These are phyloP conservation scores for Tylopilus vinaceipallidus DNA, from an alignment of 768 basidiomycete species.

Conservation along the genomic window DNA sequence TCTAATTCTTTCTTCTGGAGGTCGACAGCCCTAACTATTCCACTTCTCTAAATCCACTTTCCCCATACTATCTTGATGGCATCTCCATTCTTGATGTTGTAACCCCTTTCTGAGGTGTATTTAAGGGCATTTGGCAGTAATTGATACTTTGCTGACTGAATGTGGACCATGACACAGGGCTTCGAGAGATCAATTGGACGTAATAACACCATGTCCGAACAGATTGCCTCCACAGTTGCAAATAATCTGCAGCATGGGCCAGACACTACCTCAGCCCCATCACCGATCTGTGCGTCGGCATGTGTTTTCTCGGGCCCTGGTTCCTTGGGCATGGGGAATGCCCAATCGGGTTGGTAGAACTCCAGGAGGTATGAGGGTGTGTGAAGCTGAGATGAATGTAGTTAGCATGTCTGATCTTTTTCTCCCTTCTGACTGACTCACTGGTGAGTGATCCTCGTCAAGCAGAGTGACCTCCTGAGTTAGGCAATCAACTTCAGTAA, in stretches of 20 bases:
- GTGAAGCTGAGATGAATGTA: not conserved
- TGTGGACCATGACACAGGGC: not conserved
- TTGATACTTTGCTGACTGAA: not conserved
- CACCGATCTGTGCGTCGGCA: not conserved
- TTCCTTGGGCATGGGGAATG: not conserved
- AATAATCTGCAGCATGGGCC: not conserved
- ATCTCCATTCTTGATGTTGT: conserved; percentile 1
- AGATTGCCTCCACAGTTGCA: not conserved
- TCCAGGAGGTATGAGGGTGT: not conserved
- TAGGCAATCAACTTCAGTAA: not conserved
- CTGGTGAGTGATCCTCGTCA: not conserved
- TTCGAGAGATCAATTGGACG: not conserved
- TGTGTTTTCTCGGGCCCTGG: not conserved
- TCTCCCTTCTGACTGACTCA: too few species aligned
- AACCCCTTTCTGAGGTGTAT: not conserved
- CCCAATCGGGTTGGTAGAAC: not conserved
- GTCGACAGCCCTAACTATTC: not conserved
- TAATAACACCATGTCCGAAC: not conserved
- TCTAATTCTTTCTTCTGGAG: not conserved
- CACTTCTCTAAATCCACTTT: not conserved
- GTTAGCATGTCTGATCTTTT: too few species aligned
- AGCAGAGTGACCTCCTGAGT: not conserved
- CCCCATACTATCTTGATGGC: not conserved
- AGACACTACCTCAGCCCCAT: not conserved
- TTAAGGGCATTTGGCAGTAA: not conserved